phyloP scores from a whole-genome alignment of 805 yeast species.

The Sugiyamaella marilandica region DNA sequence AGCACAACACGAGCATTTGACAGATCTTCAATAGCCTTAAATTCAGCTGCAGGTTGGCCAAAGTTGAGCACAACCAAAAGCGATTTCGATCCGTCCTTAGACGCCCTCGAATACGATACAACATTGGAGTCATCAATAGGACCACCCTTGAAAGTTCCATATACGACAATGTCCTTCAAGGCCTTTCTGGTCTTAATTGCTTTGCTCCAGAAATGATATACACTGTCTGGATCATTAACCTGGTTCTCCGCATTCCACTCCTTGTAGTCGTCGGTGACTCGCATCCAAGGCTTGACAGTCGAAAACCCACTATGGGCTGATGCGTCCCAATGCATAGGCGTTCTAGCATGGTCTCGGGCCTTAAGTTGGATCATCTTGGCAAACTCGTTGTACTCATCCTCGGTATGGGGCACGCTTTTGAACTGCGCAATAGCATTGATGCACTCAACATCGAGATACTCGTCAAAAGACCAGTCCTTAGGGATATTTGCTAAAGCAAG shows the following conservation, averaged over 20 bases:
- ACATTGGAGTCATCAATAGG: conserved; percentile 42
- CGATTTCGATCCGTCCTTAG: conserved; percentile 26
- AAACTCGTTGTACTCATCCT: conserved; percentile 16
- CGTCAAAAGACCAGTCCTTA: conserved; percentile 42
- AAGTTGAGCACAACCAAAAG: conserved; percentile 44
- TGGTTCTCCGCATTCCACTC: conserved; percentile 48
- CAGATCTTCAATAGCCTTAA: conserved; percentile 22
- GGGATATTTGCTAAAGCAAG: conserved; percentile 51
- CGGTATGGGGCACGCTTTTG: conserved; percentile 21
- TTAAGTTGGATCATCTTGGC: conserved; percentile 22
- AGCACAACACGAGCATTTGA: conserved; percentile 2
- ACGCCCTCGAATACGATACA: conserved; percentile 40
- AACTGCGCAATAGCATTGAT: conserved; percentile 39
- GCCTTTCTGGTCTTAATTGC: conserved; percentile 42
- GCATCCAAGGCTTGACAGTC: conserved; percentile 48
- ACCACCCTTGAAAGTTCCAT: conserved; percentile 44
- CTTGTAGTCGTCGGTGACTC: conserved; percentile 45
- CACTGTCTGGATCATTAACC: conserved; percentile 42
- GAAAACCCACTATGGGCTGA: conserved; percentile 42
- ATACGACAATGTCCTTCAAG: conserved; percentile 40
- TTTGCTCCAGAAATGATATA: conserved; percentile 43
- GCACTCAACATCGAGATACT: conserved; percentile 49
- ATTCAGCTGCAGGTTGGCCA: conserved; percentile 32
- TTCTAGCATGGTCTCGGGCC: conserved; percentile 51
- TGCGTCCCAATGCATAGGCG: conserved; percentile 54